Conservation (phyloP, 805 yeast genomes). For the Wickerhamomyces alni region DNA sequence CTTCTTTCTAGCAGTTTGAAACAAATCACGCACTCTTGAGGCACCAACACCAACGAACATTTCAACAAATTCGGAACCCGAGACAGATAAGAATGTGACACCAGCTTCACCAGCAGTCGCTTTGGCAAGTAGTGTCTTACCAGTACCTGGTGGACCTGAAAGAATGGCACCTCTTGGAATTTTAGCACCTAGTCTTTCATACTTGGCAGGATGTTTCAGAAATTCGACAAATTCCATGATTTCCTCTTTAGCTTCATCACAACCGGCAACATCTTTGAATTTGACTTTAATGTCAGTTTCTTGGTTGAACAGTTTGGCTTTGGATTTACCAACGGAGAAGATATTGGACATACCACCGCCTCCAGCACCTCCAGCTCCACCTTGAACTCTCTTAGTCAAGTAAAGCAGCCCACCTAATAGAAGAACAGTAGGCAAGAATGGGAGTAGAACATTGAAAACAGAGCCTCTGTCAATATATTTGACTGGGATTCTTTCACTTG, state of each 20-base stretch:
- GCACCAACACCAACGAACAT: constrained; percentile 98
- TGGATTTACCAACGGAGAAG: constrained; percentile 72
- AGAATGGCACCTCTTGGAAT: constrained; percentile 93
- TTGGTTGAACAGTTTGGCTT: constrained; percentile 76
- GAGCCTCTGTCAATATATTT: constrained; percentile 65
- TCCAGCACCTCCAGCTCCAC: constrained; percentile 40
- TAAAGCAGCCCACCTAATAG: constrained; percentile 66
- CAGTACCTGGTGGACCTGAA: constrained; percentile 97
- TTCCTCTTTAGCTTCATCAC: constrained; percentile 91
- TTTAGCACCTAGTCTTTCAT: constrained; percentile 86
- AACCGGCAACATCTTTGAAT: constrained; percentile 90
- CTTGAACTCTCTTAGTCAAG: constrained; percentile 36
- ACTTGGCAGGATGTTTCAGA: constrained; percentile 76
- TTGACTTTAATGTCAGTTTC: constrained; percentile 77
- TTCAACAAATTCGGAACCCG: constrained; percentile 94
- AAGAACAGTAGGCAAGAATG: constrained; percentile 75
- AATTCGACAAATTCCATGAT: constrained; percentile 93
- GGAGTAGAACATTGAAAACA: constrained; percentile 54
- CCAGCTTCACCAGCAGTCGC: constrained; percentile 98
- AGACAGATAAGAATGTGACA: constrained; percentile 85
- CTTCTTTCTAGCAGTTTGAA: constrained; percentile 81
- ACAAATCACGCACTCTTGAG: constrained; percentile 86
- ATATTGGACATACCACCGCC: constrained; percentile 62
- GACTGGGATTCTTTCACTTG: constrained; percentile 71
- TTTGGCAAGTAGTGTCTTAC: constrained; percentile 86